phyloP scores from a whole-genome alignment of 768 basidiomycete genomes.

The Suillus decipiens region DNA sequence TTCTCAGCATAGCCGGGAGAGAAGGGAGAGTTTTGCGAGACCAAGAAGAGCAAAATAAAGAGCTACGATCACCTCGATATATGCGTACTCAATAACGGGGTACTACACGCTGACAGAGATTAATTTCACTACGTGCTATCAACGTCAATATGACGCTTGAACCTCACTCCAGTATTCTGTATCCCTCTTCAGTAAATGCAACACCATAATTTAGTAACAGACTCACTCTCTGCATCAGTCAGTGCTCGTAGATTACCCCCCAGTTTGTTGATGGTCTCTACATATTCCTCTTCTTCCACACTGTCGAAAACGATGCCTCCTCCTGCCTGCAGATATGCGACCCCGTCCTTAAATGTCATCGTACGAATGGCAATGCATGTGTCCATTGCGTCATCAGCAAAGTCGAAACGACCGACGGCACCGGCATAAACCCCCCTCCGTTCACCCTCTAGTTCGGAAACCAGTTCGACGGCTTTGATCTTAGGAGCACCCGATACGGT shows the following conservation, averaged over 20 bases:
- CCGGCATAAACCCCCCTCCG: constrained; percentile 94
- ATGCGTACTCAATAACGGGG: constrained; percentile 10
- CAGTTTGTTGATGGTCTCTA: constrained; percentile 95
- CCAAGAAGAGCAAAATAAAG: constrained; percentile 28
- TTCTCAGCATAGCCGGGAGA: constrained; percentile 85
- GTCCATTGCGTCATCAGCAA: constrained; percentile 93
- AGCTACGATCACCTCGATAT: constrained; percentile 12
- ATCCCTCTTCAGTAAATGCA: constrained; percentile 22
- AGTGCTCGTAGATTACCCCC: constrained; percentile 84
- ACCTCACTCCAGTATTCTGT: constrained; percentile 72
- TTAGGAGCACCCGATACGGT: constrained; percentile 99
- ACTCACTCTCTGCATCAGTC: constrained; percentile 85
- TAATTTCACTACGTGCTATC: constrained; percentile 10
- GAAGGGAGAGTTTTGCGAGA: constrained; percentile 60
- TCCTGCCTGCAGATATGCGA: constrained; percentile 91
- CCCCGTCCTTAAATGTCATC: constrained; percentile 94
- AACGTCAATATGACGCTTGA: constrained; percentile 47
- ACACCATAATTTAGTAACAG: constrained; percentile 4
- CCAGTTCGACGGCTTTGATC: constrained; percentile 95
- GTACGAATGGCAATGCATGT: constrained; percentile 99
- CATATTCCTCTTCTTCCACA: constrained; percentile 95
- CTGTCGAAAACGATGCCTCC: constrained; percentile 98
- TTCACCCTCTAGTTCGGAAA: constrained; percentile 85
- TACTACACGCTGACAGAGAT: neutral
- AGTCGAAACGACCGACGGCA: constrained; percentile 97